Evolutionary conservation across 1,284 basidiomycete species (phyloP), one percentile per base, ranked within the genome.

Genomic region (Tilletia walkeri): DNA sequence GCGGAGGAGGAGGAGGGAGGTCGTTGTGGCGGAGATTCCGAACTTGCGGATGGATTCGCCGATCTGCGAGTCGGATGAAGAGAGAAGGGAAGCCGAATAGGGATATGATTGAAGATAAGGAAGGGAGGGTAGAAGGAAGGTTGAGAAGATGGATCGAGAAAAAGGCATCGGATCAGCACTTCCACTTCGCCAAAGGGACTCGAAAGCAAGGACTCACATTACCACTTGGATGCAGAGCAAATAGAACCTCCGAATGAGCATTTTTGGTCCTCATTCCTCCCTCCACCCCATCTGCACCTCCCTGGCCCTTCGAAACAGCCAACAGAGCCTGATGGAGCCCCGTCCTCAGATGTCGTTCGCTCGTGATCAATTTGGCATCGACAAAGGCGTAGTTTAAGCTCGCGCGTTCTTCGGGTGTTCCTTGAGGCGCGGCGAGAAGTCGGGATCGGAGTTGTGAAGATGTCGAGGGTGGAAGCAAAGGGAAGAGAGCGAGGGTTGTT

Each of bases 221-320:
- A 48, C 75, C 75, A 2, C 74, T 69, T 4, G 73, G 74, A 38
- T 73, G 75, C 3, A 75, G 65, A 70, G 72, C 73, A 39, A 72
- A 77, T 56, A 77, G 73, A 38, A 77, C 39, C 54, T 77, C 76
- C 1, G 76, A 77, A 63, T 75, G 74, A 0, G 74, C 72, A 0
- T 74, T 77, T 34, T 74, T 77, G 4, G 69, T 69, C 73, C 75
- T 77, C 74, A 75, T 77, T 0, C 73, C 76, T 0, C 76, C 74
- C 6, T 54, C 20, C 1, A 59, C 66, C n/a, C 3, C 50, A 0
- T 73, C 63, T 7, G 14, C 20, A 18, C 72, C 72, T 9, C 41
- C 24, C 70, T 68, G 72, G 45, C 72, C 71, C n/a, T 74, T 54
- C 2, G 74, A 71, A 41, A 71, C 72, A 3, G 73, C 72, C 7